Evolutionary conservation across 2,329 filamentous ascomycete species (phyloP), one percentile per base, ranked within the genome.

Genomic region (Helotiales sp.): DNA sequence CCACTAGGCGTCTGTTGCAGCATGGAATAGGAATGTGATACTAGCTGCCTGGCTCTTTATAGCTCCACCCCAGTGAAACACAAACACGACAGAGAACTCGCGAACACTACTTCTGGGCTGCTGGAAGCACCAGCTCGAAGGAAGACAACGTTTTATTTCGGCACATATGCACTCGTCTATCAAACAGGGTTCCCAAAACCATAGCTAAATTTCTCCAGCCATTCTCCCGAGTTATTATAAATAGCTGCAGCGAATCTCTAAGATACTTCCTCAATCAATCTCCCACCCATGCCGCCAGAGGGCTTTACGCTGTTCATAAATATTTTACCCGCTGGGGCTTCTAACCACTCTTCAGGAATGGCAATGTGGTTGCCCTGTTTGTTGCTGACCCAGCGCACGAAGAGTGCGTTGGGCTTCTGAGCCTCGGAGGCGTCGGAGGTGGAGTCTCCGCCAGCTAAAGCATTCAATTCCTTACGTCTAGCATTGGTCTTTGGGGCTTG

Each of bases 401-500:
- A 88, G 7, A 86, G 75, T 1, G 86, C 80, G 60, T 84, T 79
- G 0, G 86, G 76, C 62, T 76, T 82, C 34, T 77, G 75, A 1
- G 59, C 61, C 54, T 79, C 79, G 0, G 70, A 74, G 50, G 81
- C 81, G 7, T 81, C 81, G 6, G 78, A 77, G 2, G 75, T 76
- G 9, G 77, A 79, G 10, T 80, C 81, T 12, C 72, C 75, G 42
- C 72, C 72, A 12, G 72, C 71, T 27, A 71, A 68, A 46, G 42
- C 52, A 49, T 72, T 54, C 66, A 73, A 52, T 64, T 76, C 57
- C 66, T 71, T 54, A 63, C 73, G 44, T 70, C 79, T 30, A 72
- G 79, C 77, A 63, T 82, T 87, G 56, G 84, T 84, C 73, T 93
- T 93, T 24, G 90, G 87, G 1, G 90, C 89, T 71, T 93, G 90